Conservation (phyloP, 371 early-diverging fungal genomes). For the Chytridium lagenaria region DNA sequence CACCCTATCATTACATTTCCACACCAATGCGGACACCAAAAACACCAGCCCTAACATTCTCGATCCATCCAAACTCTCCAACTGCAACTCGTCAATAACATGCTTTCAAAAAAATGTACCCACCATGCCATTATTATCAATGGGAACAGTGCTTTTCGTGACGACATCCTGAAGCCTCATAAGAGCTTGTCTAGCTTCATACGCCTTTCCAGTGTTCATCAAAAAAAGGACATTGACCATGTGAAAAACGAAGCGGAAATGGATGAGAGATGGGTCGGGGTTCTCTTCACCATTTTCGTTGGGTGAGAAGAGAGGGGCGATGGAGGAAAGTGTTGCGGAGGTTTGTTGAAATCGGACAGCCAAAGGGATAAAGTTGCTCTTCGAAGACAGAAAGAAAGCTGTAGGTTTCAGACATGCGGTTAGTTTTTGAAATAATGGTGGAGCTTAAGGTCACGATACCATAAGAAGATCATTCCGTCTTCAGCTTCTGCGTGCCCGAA, state of each 20-base stretch:
- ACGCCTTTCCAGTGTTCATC: not conserved
- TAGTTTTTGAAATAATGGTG: not conserved
- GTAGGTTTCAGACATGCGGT: not conserved
- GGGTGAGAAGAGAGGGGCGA: not conserved
- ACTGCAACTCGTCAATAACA: too few relatives aligned
- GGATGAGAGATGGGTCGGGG: not conserved
- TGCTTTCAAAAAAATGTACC: not conserved
- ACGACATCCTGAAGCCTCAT: not conserved
- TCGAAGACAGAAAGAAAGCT: slow-evolving; percentile 9
- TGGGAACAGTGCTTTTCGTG: not conserved
- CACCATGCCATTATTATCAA: not conserved
- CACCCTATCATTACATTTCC: not conserved
- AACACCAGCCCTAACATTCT: not conserved
- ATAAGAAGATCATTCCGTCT: slow-evolving; percentile 8
- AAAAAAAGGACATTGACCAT: not conserved
- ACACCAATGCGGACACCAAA: slow-evolving; percentile 4
- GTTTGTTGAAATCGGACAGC: not conserved
- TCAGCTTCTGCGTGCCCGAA: not conserved
- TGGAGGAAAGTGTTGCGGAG: not conserved
- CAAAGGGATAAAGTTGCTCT: not conserved
- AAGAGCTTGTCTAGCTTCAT: not conserved
- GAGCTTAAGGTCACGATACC: not conserved
- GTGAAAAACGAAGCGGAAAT: not conserved
- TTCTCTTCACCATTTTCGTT: not conserved
- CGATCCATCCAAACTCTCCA: not conserved